A percentile compares a stretch with the other conserved stretches of the same genome.
phyloP scores from a whole-genome alignment of 345 rosid species.

The Salix exigua region DNA sequence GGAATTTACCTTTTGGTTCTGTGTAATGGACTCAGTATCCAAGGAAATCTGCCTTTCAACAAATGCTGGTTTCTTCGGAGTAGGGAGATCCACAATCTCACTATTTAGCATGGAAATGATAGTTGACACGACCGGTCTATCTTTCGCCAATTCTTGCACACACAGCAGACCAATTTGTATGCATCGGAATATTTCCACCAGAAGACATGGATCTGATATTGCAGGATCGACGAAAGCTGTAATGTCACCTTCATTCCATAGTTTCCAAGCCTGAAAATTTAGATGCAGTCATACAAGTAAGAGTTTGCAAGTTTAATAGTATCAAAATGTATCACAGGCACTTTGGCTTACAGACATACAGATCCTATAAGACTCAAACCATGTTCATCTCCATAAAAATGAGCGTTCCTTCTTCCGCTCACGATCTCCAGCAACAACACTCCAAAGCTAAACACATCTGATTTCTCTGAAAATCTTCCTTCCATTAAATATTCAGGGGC shows the following conservation, averaged over 20 bases:
- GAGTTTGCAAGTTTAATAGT: too few species aligned
- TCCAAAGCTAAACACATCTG: neutral
- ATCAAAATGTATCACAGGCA: neutral
- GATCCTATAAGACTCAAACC: slow-evolving; percentile 23
- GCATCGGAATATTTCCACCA: neutral
- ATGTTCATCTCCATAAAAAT: slow-evolving; percentile 17
- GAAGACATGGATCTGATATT: neutral
- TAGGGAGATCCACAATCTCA: slow-evolving; percentile 16
- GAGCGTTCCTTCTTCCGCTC: slow-evolving; percentile 31
- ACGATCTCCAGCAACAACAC: slow-evolving; percentile 26
- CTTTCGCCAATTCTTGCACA: slow-evolving; percentile 17
- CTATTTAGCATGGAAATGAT: neutral
- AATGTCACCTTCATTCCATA: slow-evolving; percentile 18
- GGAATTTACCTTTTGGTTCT: too few species aligned
- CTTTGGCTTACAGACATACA: slow-evolving; percentile 15
- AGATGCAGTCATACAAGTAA: neutral
- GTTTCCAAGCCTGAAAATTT: slow-evolving; percentile 19
- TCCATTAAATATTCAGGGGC: slow-evolving; percentile 43
- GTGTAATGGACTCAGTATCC: too few species aligned
- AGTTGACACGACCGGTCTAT: too few species aligned
- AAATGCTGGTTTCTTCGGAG: slow-evolving; percentile 17
- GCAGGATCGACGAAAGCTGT: neutral
- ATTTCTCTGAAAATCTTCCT: slow-evolving; percentile 44
- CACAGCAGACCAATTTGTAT: slow-evolving; percentile 27
- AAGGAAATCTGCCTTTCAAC: too few species aligned